A percentile compares a stretch with the other conserved stretches of the same genome.
phyloP scores from a whole-genome alignment of 345 rosid genomes.

The Toxicodendron radicans region DNA sequence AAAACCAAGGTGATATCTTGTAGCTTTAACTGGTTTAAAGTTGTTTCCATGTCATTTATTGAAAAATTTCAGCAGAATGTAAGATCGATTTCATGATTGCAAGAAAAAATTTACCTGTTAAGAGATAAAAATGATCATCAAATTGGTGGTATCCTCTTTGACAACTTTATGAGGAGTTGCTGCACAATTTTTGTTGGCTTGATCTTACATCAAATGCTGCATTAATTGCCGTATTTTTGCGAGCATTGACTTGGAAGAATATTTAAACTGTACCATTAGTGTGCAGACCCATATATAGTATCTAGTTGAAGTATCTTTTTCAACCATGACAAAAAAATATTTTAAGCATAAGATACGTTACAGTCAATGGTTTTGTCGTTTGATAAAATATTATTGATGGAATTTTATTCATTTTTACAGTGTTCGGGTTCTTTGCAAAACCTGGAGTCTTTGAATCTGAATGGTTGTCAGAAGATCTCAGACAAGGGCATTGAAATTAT shows the following conservation, averaged over 20 bases:
- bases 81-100: neutral
- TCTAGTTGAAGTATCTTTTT: neutral
- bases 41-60: neutral
- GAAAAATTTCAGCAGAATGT: neutral
- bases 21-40: too few relatives aligned
- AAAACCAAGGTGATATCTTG: constrained; percentile 43
- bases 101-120: neutral
- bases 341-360: neutral
- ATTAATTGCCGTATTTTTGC: neutral
- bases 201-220: neutral
- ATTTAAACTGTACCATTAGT: too few relatives aligned
- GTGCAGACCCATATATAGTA: neutral
- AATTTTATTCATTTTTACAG: constrained; percentile 39
- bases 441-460: constrained; percentile 77
- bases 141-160: neutral
- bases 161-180: neutral
- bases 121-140: neutral
- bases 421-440: constrained; percentile 46
- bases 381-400: constrained; percentile 6
- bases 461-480: constrained; percentile 92
- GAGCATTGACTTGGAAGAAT: neutral
- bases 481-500: constrained; percentile 79
- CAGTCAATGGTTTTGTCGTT: neutral
- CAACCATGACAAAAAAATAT: neutral
- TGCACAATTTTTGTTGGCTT: neutral